Evolutionary conservation across 1,284 basidiomycete genomes (phyloP).

Genomic region (Ustilago trichophora): DNA sequence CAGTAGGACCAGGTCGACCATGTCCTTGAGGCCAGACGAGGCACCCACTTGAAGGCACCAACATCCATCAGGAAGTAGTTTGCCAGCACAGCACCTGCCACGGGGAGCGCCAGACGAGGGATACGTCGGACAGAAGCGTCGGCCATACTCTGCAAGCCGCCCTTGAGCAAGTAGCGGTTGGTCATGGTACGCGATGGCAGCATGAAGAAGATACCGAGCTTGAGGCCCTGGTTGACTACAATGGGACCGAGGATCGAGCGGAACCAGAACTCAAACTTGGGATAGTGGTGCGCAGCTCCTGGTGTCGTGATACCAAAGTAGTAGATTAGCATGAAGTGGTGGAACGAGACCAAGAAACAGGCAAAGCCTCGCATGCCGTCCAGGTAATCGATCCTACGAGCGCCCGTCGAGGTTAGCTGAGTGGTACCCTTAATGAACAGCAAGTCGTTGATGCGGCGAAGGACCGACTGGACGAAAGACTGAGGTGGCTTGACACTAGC

Average conservation of each 20-base stretch:
- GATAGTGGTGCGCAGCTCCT: slow-evolving; percentile 45
- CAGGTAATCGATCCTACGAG: slow-evolving; percentile 57
- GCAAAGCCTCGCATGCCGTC: slow-evolving; percentile 61
- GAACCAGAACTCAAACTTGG: slow-evolving; percentile 54
- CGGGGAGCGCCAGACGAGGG: slow-evolving; percentile 56
- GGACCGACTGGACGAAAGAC: slow-evolving; percentile 12
- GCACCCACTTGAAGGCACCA: slow-evolving; percentile 58
- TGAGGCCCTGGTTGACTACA: slow-evolving; percentile 53
- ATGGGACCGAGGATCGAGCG: slow-evolving; percentile 50
- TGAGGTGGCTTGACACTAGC: slow-evolving; percentile 32
- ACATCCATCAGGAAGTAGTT: slow-evolving; percentile 62
- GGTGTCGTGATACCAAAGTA: slow-evolving; percentile 52
- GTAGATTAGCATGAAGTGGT: slow-evolving; percentile 62
- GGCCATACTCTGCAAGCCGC: slow-evolving; percentile 51
- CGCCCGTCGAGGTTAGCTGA: slow-evolving; percentile 48
- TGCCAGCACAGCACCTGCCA: slow-evolving; percentile 49
- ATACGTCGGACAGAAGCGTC: slow-evolving; percentile 54
- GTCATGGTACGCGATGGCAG: slow-evolving; percentile 57
- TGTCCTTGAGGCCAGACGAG: slow-evolving; percentile 52
- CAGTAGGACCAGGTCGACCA: slow-evolving; percentile 62
- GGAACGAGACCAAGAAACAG: slow-evolving; percentile 59
- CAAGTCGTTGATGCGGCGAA: slow-evolving; percentile 29
- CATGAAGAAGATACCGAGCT: slow-evolving; percentile 60
- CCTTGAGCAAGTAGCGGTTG: slow-evolving; percentile 56
- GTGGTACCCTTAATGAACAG: slow-evolving; percentile 50